Base-by-base conservation (phyloP, 345 rosid species). In the Arabidopsis suecica region DNA sequence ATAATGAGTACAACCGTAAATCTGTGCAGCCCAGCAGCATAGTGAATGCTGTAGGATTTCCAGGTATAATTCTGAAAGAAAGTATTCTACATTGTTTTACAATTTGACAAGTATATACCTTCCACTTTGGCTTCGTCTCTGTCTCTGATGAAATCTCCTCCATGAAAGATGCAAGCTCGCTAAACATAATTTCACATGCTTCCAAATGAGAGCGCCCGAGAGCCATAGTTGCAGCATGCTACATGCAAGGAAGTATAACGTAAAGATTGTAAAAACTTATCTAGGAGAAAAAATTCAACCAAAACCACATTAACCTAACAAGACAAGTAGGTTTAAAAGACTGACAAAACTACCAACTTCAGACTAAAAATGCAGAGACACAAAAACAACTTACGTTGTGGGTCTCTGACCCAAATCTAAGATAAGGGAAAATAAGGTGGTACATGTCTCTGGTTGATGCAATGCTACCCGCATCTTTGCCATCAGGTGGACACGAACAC, bases 141-240 rank as follows among this genome's bases (percentile, higher is more conserved):
- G 98, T 85, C 83, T 95, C 98, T 69, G 79, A 85, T 65, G 99
- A 95, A 65, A 92, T 89, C 65, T 95, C 99, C 14, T 95, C 99
- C 75, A 95, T 86, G 78, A 89, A 90, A 73, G 97, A 85, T 61
- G 96, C 82, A 48, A 95, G 91, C 83, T 90, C 97, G 34, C 84
- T 83, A 67, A 92, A 95, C 98, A 95, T 95, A 65, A 86, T 86
- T 84, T 95, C 98, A 77, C 99, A 95, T 51, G 94, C 90, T 84
- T 95, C 99, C 79, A 95, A 83, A 84, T 92, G 99, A 30, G 99
- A 92, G 81, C 87, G 96, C 60, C 99, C 99, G 7, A 95, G 99
- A 66, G 97, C 97, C 97, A 90, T 86, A 70, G 98, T 90, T 47
- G 99, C 97, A 62, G 96, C 93, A 82, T 90, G 91, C 99, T 95